Base-by-base conservation (phyloP, 345 rosid species). In the Syzygium aqueum region DNA sequence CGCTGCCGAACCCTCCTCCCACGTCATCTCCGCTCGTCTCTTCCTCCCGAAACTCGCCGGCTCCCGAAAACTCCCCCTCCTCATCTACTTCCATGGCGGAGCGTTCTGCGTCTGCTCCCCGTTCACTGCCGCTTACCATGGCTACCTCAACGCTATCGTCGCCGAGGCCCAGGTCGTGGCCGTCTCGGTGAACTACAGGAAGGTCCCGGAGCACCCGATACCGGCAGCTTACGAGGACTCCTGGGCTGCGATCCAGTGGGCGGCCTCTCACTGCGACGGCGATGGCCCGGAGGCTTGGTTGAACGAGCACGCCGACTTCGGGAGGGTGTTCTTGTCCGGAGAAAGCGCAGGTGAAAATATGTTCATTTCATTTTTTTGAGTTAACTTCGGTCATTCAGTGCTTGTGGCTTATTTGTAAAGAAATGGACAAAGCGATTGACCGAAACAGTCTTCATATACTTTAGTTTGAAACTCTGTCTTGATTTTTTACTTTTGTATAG, bases 141-240 rank as follows among this genome's bases (percentile, higher is more conserved):
- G 40, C 59, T 67, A 65, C 51, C 87, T 86, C 59, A 4, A 11
- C n/a, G 11, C 84, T 11, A 2, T 86, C 1, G 84, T 46, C 6
- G 50, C 93, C 0, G 89, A 92, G 88, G 95, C 98, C 53, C 91
- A 91, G 51, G 87, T 95, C 87, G 21, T 96, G n/a, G 92, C 91
- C 2, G 91, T 97, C 50, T 95, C 98, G 0, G 94, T 97, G 12
- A 87, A 92, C 86, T 96, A 97, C 89, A 89, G 98, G 91, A 84
- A 91, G 80, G 98, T 94, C 80, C 98, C 98, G 1, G 97, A 95
- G 89, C 85, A 88, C 30, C 98, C 99, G 37, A 95, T 97, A 73
- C 97, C 98, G 0, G 90, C 89, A 0, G 96, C 96, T 1, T 97
- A 93, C 21, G 95, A 97, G 11, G 98, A 97, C 86, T 93, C 96